Base-by-base conservation (phyloP, 2,329 filamentous ascomycete species). In the Byssochlamys sp. region DNA sequence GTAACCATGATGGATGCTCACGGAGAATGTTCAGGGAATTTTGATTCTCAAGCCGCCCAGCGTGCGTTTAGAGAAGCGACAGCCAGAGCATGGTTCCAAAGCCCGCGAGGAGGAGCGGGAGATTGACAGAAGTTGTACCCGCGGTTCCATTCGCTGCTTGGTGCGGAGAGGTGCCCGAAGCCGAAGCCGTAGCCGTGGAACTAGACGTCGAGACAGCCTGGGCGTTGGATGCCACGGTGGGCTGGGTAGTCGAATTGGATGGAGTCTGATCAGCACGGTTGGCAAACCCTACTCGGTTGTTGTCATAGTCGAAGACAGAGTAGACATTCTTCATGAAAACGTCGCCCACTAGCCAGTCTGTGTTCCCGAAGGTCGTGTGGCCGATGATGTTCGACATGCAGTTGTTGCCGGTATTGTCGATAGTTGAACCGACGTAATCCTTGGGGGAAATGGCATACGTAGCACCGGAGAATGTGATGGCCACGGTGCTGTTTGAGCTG, bases 281-380 rank as follows among this genome's bases (percentile, higher is more conserved):
- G 28, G 68, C 71, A 59, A 74, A 70, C 12, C 75, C 76, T 45
- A 78, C 68, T 49, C 69, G 67, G 35, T 65, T 65, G 39, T 75
- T 67, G 54, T 92, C 90, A 55, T 83, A 83, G 70, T 96, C 91
- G 69, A 95, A 95, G 26, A 94, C 86, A 1, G 84, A 79, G 69
- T 95, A 95, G 14, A 95, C 90, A 64, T 95, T 95, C 76, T 95
- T 95, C 60, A 96, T 74, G 65, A 95, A 95, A 0, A 87, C 83
- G 63, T 91, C 90, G 1, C 91, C 91, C 0, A 95, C 73, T n/a
- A 96, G 78, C 90, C 90, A 95, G 28, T 84, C 74, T 33, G 75
- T 69, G 65, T 64, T 78, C 0, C 78, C 74, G 52, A 90, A 85
- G 12, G 89, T 83, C 67, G 87, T 81, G 27, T 84, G 80, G 1